These are phyloP conservation scores for Phytophthora lateralis DNA, from an alignment of 352 stramenopile genomes.

Conservation along the genomic window DNA sequence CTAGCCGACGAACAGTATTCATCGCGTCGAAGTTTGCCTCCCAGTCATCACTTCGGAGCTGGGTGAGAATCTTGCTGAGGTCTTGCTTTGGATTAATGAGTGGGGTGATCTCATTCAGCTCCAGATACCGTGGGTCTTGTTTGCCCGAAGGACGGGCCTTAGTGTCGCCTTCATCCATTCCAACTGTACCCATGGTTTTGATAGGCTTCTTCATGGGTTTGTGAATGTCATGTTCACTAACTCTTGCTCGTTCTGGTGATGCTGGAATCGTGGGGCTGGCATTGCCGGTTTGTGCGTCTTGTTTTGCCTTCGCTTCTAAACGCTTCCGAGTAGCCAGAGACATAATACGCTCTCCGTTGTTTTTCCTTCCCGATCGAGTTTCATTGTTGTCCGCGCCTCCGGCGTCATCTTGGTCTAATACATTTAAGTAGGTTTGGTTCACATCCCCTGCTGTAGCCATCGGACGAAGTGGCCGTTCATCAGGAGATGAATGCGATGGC, in stretches of 20 bases:
- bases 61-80: conserved; percentile 36
- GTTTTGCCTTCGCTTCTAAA: conserved; percentile 66
- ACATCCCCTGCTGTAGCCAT: conserved; percentile 14
- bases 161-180: conserved; percentile 13
- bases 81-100: conserved; percentile 66
- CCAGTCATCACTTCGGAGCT: conserved; percentile 61
- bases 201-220: conserved; percentile 20
- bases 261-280: not conserved
- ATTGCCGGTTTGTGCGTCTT: conserved; percentile 21
- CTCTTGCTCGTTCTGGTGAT: conserved; percentile 3
- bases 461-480: conserved; percentile 54
- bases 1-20: conserved; percentile 60
- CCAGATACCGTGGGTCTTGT: conserved; percentile 72
- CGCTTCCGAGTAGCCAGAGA: conserved; percentile 50
- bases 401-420: conserved; percentile 5
- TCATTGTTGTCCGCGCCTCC: conserved; percentile 31
- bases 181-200: conserved; percentile 3
- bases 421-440: conserved; percentile 11
- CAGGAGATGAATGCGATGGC: conserved; percentile 12
- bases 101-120: conserved; percentile 62
- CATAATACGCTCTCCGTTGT: conserved; percentile 9
- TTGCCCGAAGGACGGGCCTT: conserved; percentile 34
- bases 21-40: conserved; percentile 68
- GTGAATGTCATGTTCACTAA: not conserved
- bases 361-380: conserved; percentile 15